Evolutionary conservation across 768 basidiomycete species (phyloP).

Genomic region (Rhodotorula sphaerocarpa): DNA sequence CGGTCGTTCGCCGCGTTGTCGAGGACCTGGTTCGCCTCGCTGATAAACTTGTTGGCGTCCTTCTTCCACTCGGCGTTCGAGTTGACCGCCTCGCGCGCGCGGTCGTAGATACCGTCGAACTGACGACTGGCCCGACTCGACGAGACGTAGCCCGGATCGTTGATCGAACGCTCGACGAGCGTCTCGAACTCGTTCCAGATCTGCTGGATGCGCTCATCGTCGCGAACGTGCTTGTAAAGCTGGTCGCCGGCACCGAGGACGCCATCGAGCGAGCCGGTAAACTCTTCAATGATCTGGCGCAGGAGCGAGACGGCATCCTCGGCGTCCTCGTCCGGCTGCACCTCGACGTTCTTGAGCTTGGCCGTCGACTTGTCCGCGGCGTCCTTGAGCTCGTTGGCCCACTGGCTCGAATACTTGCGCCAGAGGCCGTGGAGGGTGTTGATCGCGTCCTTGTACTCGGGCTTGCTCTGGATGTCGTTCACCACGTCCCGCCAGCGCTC

Average conservation of each 20-base stretch:
- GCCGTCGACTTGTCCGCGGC: slow-evolving; percentile 32
- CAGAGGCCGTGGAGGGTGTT: slow-evolving; percentile 43
- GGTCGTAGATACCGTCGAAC: slow-evolving; percentile 44
- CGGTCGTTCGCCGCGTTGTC: slow-evolving; percentile 40
- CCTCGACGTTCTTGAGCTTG: slow-evolving; percentile 36
- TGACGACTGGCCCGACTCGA: slow-evolving; percentile 43
- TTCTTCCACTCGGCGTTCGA: slow-evolving; percentile 42
- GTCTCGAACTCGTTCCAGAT: slow-evolving; percentile 42
- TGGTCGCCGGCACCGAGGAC: slow-evolving; percentile 41
- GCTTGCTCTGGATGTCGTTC: slow-evolving; percentile 40
- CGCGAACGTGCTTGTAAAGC: slow-evolving; percentile 43
- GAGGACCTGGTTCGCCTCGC: slow-evolving; percentile 37
- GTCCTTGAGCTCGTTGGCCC: slow-evolving; percentile 41
- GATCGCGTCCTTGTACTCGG: slow-evolving; percentile 39
- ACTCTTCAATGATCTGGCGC: slow-evolving; percentile 44
- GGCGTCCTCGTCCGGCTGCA: slow-evolving; percentile 43
- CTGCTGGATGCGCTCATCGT: slow-evolving; percentile 42
- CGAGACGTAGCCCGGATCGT: slow-evolving; percentile 45
- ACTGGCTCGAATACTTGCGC: slow-evolving; percentile 46
- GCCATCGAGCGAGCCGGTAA: slow-evolving; percentile 43
- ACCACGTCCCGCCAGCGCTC: slow-evolving; percentile 41
- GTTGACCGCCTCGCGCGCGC: slow-evolving; percentile 43
- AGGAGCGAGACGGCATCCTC: slow-evolving; percentile 44
- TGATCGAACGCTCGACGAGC: slow-evolving; percentile 43
- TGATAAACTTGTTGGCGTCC: slow-evolving; percentile 41